Evolutionary conservation across 108 stramenopile genomes (phyloP).

Genomic region (Fistulifera solaris): DNA sequence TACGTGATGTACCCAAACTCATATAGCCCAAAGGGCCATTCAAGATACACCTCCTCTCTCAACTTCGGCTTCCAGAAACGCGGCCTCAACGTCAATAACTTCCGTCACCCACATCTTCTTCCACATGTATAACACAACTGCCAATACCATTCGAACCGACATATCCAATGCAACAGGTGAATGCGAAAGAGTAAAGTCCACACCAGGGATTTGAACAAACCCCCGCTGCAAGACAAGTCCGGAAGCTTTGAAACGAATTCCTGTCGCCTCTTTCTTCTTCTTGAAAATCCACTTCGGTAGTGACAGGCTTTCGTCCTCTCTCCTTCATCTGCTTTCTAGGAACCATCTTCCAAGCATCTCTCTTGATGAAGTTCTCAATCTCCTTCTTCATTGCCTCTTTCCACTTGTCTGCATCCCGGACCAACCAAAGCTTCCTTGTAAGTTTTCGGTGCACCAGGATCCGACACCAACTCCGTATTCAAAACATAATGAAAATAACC

Average conservation of each 20-base stretch:
- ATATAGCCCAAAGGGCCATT: slow-evolving; percentile 5
- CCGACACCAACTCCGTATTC: slow-evolving; percentile 3
- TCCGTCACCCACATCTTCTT: slow-evolving; percentile 4
- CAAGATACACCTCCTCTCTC: slow-evolving; percentile 5
- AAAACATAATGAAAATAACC: background rate
- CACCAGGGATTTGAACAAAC: slow-evolving; percentile 10
- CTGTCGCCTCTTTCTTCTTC: slow-evolving; percentile 14
- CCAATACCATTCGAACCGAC: slow-evolving; percentile 1
- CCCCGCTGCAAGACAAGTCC: slow-evolving; percentile 1
- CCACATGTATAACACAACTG: background rate
- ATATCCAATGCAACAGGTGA: slow-evolving; percentile 1
- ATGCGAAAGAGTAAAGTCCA: slow-evolving; percentile 6
- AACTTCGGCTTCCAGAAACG: slow-evolving; percentile 13
- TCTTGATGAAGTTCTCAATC: background rate
- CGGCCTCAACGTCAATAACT: slow-evolving; percentile 14
- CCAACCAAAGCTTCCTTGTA: slow-evolving; percentile 4
- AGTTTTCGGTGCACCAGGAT: slow-evolving; percentile 6
- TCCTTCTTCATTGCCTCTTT: background rate
- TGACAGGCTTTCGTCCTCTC: background rate
- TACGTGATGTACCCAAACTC: slow-evolving; percentile 8
- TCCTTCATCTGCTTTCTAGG: background rate
- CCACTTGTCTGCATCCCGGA: background rate
- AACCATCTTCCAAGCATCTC: slow-evolving; percentile 3
- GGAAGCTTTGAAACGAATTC: background rate
- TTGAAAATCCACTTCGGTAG: slow-evolving; percentile 6